A percentile compares a stretch with the other conserved stretches of the same genome.
phyloP scores from a whole-genome alignment of 495 filamentous ascomycete genomes.

The Aspergillus saccharolyticus region DNA sequence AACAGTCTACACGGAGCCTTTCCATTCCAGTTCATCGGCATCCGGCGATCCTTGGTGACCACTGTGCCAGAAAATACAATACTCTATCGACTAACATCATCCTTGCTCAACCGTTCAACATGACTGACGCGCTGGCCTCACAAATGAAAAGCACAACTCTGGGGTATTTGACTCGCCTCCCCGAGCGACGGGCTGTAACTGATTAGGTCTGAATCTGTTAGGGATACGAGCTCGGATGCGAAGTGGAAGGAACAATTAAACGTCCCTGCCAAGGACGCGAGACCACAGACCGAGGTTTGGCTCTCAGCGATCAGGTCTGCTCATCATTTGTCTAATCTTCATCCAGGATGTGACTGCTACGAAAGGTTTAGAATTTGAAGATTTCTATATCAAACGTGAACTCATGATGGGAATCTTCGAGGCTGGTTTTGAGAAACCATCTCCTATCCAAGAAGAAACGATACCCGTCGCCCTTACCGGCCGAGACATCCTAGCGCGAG shows the following conservation, averaged over 20 bases:
- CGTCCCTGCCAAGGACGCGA: slow-evolving; percentile 72
- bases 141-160: slow-evolving; percentile 69
- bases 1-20: background rate
- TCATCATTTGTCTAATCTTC: slow-evolving; percentile 16
- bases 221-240: slow-evolving; percentile 52
- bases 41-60: background rate
- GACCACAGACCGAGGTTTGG: slow-evolving; percentile 89
- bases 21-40: background rate
- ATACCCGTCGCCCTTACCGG: slow-evolving; percentile 95
- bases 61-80: background rate
- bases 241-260: slow-evolving; percentile 79
- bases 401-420: slow-evolving; percentile 99
- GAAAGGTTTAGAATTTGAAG: slow-evolving; percentile 95
- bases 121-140: slow-evolving; percentile 59
- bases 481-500: slow-evolving; percentile 89
- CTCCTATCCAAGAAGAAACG: slow-evolving; percentile 97
- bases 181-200: background rate
- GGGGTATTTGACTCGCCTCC: slow-evolving; percentile 44
- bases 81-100: background rate
- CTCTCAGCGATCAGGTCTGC: slow-evolving; percentile 2
- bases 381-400: slow-evolving; percentile 89
- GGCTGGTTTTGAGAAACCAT: slow-evolving; percentile 97
- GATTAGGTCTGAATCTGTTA: slow-evolving; percentile 18
- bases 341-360: slow-evolving; percentile 90
- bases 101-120: slow-evolving; percentile 26